A percentile compares a stretch with the other conserved stretches of the same genome.
phyloP scores from a whole-genome alignment of 805 yeast species.

The Ogataea neopini region DNA sequence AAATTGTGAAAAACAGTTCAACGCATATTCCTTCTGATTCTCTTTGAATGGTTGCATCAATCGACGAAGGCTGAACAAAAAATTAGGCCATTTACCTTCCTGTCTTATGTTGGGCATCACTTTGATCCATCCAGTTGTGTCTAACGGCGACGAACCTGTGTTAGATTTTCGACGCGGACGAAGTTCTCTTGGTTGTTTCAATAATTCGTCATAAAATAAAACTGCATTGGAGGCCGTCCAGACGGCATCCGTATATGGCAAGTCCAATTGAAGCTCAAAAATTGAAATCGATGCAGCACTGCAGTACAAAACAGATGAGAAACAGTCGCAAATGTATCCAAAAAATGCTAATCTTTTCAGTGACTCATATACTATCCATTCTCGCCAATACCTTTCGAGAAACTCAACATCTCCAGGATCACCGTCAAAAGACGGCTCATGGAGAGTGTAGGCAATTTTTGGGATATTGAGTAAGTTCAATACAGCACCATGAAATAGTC shows the following conservation, averaged over 20 bases:
- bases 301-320: slow-evolving; percentile 38
- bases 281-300: slow-evolving; percentile 38
- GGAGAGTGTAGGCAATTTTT: slow-evolving; percentile 21
- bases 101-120: slow-evolving; percentile 30
- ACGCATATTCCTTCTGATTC: slow-evolving; percentile 34
- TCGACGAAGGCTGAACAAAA: slow-evolving; percentile 37
- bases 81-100: slow-evolving; percentile 39
- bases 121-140: slow-evolving; percentile 8
- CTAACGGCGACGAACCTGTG: slow-evolving; percentile 6
- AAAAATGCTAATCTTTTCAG: slow-evolving; percentile 44
- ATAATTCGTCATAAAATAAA: slow-evolving; percentile 28
- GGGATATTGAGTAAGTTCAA: slow-evolving; percentile 28
- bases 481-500: slow-evolving; percentile 14
- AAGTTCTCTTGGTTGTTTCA: slow-evolving; percentile 29
- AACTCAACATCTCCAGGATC: neutral
- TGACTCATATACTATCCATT: slow-evolving; percentile 49
- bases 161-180: slow-evolving; percentile 18
- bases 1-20: slow-evolving; percentile 39
- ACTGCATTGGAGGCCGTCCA: slow-evolving; percentile 39
- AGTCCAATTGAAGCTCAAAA: slow-evolving; percentile 45
- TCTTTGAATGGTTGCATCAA: slow-evolving; percentile 35
- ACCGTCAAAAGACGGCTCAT: slow-evolving; percentile 18
- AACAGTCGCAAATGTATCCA: slow-evolving; percentile 44
- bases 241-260: slow-evolving; percentile 47
- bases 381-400: slow-evolving; percentile 37